Conservation (phyloP, 495 filamentous ascomycete genomes). For the Penicillium macrosclerotiorum region DNA sequence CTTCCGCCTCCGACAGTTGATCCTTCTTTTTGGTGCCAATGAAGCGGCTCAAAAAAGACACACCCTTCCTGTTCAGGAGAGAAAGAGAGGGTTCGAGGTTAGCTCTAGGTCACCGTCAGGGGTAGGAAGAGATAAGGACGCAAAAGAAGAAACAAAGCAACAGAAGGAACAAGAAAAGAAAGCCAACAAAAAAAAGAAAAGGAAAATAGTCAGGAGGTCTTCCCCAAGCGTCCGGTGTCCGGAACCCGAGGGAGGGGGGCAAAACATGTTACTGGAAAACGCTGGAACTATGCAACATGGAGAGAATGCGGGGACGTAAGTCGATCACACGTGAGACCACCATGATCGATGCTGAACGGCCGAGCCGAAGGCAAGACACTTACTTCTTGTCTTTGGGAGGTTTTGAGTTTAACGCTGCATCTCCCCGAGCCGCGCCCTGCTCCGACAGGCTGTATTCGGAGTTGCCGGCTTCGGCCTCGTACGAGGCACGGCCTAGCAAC, state of each 20-base stretch:
- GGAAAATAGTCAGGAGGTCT: constrained; percentile 1
- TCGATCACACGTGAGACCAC: not conserved
- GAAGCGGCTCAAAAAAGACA: constrained; percentile 89
- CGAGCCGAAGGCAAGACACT: constrained; percentile 22
- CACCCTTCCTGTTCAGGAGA: constrained; percentile 63
- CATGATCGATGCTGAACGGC: too few relatives aligned
- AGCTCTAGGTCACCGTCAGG: too few relatives aligned
- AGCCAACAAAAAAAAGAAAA: not conserved
- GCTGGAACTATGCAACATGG: too few relatives aligned
- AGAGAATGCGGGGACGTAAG: constrained; percentile 3
- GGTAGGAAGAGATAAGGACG: too few relatives aligned
- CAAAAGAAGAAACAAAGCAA: too few relatives aligned
- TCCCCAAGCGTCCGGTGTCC: not conserved
- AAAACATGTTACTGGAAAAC: too few relatives aligned
- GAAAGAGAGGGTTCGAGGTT: not conserved
- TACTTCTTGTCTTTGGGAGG: constrained; percentile 66
- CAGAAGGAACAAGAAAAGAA: too few relatives aligned
- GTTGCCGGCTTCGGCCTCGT: constrained; percentile 53
- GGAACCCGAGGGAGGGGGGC: not conserved
- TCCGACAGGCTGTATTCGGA: constrained; percentile 42
- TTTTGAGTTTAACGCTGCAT: constrained; percentile 47
- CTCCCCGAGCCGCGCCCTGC: constrained; percentile 33
- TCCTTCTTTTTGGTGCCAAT: constrained; percentile 74
- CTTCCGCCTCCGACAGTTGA: constrained; percentile 48
- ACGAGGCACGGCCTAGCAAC: constrained; percentile 55